These are phyloP conservation scores for Theileria annulata DNA, from an alignment of 169 alveolate genomes.

Conservation along the genomic window DNA sequence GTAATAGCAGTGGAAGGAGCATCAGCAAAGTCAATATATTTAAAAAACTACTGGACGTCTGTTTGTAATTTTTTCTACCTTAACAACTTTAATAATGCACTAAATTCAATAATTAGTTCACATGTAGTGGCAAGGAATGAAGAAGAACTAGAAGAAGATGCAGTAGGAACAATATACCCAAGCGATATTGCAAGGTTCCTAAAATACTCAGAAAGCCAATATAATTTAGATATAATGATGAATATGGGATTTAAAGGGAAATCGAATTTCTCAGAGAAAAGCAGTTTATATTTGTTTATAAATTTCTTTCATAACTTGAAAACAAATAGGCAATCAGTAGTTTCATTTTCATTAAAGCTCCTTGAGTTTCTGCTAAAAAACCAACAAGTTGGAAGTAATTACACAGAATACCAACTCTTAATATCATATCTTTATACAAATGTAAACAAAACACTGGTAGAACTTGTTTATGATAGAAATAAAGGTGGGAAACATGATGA, in stretches of 20 bases:
- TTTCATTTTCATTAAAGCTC: neutral
- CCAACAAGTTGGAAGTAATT: neutral
- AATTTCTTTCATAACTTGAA: neutral
- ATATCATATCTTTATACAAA: neutral
- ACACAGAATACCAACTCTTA: neutral
- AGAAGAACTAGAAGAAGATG: neutral
- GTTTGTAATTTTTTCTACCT: conserved; percentile 8
- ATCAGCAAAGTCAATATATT: conserved; percentile 2
- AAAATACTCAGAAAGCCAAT: conserved; percentile 12
- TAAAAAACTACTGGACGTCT: conserved; percentile 18
- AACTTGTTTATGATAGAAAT: neutral
- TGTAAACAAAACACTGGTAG: neutral
- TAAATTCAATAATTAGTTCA: neutral
- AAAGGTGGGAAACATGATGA: neutral
- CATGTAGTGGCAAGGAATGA: neutral
- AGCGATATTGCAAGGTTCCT: conserved; percentile 19
- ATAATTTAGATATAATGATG: conserved; percentile 8
- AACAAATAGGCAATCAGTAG: neutral
- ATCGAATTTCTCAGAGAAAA: neutral
- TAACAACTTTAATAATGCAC: neutral
- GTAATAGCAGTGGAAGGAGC: conserved; percentile 15
- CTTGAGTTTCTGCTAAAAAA: conserved; percentile 11
- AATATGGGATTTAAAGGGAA: conserved; percentile 1
- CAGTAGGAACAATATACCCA: conserved; percentile 13
- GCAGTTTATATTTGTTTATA: neutral